Base-by-base conservation (phyloP, 2,329 filamentous ascomycete genomes). In the Aspergillus alliaceus region DNA sequence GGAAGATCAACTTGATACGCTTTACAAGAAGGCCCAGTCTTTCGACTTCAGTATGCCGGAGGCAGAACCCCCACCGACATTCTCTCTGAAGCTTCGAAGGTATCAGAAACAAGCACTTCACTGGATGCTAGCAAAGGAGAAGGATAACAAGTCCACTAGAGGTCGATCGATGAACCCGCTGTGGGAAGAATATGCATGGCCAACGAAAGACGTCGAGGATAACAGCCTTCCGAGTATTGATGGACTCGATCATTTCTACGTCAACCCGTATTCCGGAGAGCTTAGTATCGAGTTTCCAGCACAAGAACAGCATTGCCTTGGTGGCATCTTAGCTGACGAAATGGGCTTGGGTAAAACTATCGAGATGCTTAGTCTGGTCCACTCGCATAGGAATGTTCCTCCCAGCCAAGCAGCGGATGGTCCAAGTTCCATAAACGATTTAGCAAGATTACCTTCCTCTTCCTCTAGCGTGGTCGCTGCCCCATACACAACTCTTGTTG, bases 301-400 rank as follows among this genome's bases (percentile, higher is more conserved):
- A 2, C 95, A 99, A 70, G 91, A 98, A 67, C 95, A 98, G 69
- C 91, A 96, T 70, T 99, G 95, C 64, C 80, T 96, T 0, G 95
- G 95, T 44, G 95, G 95, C 6, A 90, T 99, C 56, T 79, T 99
- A 40, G 95, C 95, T 8, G 95, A 99, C 68, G 83, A 98, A 75
- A 99, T 99, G 95, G 95, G 95, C 47, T 80, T 99, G 2, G 95
- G 95, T 32, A 99, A 99, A 78, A 99, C 95, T 0, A 98, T 99
- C 53, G 93, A 99, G 70, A 98, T 99, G 92, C 85, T 99, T 60
- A 95, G 91, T 75, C 79, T 99, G 50, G 84, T 99, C 5, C 95
- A 99, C 71, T 86, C 90, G 0, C 90, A 98, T 71, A 86, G 84
- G 60, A 88, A 86, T 3, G 81, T 88, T 22, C 69, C 73, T 15